Evolutionary conservation across 495 filamentous ascomycete species (phyloP).

Genomic region (Hyphodiscus hymeniophilus): DNA sequence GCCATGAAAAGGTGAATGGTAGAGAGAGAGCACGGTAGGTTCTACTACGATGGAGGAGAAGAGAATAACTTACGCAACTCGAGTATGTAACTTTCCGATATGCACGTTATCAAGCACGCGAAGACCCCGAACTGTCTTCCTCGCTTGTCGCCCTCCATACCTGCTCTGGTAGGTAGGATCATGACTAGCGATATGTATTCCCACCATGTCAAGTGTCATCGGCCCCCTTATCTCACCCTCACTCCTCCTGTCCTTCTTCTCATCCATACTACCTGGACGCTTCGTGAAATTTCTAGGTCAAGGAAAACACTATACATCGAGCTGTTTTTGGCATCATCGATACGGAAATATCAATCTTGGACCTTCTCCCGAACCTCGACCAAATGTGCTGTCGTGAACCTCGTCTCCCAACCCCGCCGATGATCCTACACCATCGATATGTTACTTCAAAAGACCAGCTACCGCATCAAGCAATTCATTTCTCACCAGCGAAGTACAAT

Average conservation of each 20-base stretch:
- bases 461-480: conserved; percentile 16
- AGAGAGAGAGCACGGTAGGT: neutral
- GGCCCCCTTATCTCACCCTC: neutral
- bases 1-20: neutral
- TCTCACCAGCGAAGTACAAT: conserved; percentile 9
- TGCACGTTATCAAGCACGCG: conserved; percentile 15
- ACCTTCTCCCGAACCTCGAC: neutral
- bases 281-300: neutral
- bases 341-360: neutral
- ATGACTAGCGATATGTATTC: conserved; percentile 5
- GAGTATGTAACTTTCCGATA: conserved; percentile 8
- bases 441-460: conserved; percentile 14
- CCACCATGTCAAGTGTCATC: neutral
- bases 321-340: neutral
- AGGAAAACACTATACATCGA: neutral
- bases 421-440: conserved; percentile 5
- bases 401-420: neutral
- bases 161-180: neutral
- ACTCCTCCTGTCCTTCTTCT: neutral
- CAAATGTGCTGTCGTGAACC: neutral
- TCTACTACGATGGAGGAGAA: neutral
- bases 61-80: neutral
- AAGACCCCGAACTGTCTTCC: neutral
- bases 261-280: too few relatives aligned
- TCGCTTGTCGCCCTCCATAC: neutral